These are phyloP conservation scores for Naegleria lovaniensis DNA, from an alignment of 208 protist genomes.

Conservation along the genomic window DNA sequence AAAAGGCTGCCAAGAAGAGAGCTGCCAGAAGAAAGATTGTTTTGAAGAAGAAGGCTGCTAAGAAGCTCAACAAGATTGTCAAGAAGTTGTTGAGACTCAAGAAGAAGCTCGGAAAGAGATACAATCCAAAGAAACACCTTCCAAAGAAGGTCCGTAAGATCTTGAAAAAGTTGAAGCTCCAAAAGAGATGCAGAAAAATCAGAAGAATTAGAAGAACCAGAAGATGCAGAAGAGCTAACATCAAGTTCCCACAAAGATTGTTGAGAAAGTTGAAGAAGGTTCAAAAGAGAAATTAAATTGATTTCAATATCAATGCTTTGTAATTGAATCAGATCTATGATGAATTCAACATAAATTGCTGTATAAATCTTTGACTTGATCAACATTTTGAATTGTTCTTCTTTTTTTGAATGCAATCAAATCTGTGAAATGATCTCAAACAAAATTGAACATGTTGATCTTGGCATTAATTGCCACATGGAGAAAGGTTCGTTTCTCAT, in stretches of 20 bases:
- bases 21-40: neutral
- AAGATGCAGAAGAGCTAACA: neutral
- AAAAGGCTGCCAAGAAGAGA: neutral
- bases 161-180: neutral
- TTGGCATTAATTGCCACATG: too few species aligned
- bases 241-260: neutral
- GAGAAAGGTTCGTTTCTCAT: too few species aligned
- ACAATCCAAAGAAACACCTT: neutral
- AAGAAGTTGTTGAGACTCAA: neutral
- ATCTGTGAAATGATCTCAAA: too few species aligned
- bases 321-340: too few species aligned
- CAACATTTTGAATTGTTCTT: too few species aligned
- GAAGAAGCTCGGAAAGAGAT: slow-evolving; percentile 3
- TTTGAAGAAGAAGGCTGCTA: neutral
- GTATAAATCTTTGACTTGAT: too few species aligned
- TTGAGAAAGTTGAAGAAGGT: neutral
- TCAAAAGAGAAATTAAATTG: neutral
- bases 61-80: neutral
- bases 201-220: neutral
- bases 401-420: too few species aligned
- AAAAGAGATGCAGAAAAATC: neutral
- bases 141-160: neutral
- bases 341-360: too few species aligned
- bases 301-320: neutral
- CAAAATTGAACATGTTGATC: too few species aligned